Evolutionary conservation across 257 asterid species (phyloP).

Genomic region (Lavandula angustifolia): DNA sequence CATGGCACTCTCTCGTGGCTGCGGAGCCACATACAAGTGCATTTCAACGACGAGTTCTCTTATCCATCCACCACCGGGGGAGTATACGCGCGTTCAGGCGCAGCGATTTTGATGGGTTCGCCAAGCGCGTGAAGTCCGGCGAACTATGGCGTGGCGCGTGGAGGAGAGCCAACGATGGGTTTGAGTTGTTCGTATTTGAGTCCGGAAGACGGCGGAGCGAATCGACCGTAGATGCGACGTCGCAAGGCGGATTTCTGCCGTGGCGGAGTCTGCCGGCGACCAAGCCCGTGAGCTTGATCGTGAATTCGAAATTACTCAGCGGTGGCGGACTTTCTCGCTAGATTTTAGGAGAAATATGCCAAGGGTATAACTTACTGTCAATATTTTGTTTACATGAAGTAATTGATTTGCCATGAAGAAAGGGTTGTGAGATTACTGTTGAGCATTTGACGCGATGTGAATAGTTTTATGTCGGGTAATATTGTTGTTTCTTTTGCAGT

Average conservation of each 20-base stretch:
- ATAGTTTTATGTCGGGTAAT: conserved; percentile 7
- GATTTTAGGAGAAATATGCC: conserved; percentile 81
- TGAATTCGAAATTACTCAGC: conserved; percentile 64
- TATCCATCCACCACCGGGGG: conserved; percentile 37
- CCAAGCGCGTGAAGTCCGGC: conserved; percentile 68
- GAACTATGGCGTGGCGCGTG: conserved; percentile 79
- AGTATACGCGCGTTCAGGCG: conserved; percentile 70
- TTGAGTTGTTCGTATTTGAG: conserved; percentile 76
- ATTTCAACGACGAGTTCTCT: conserved; percentile 15
- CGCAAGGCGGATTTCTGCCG: conserved; percentile 51
- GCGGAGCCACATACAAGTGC: conserved; percentile 28
- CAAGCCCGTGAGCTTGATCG: conserved; percentile 85
- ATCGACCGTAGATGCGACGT: conserved; percentile 75
- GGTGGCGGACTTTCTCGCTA: conserved; percentile 69
- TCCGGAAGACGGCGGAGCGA: conserved; percentile 83
- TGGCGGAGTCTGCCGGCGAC: conserved; percentile 61
- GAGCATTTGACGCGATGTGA: conserved; percentile 12
- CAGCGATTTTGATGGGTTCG: conserved; percentile 84
- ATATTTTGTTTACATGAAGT: neutral
- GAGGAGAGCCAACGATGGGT: conserved; percentile 81
- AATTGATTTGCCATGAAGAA: conserved; percentile 10
- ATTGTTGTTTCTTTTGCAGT: conserved; percentile 53
- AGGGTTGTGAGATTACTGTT: conserved; percentile 16
- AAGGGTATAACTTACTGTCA: conserved; percentile 43
- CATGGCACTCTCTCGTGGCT: conserved; percentile 63